Percentiles rank a stretch among this genome's conserved stretches.
Evolutionary conservation across 2,329 filamentous ascomycete genomes (phyloP).

Genomic region (Beauveria asiatica): DNA sequence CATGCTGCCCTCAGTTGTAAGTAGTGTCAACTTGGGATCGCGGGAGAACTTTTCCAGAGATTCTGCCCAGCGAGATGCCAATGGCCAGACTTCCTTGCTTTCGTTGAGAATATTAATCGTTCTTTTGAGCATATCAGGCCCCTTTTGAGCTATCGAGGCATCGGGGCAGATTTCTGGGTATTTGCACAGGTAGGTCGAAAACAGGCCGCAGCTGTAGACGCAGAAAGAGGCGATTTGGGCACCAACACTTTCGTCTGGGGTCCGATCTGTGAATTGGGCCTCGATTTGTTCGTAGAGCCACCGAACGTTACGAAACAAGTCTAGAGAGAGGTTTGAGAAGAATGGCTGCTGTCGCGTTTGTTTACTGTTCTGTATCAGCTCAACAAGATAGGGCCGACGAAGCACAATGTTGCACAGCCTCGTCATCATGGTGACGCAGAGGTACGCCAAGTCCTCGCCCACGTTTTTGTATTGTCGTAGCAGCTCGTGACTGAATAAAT

Average conservation of each 20-base stretch:
- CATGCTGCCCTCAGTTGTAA: conserved; percentile 39
- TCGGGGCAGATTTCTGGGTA: conserved; percentile 40
- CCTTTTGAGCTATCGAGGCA: conserved; percentile 28
- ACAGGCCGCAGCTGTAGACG: conserved; percentile 46
- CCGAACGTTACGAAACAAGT: conserved; percentile 41
- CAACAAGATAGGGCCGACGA: conserved; percentile 43
- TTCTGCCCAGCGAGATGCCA: conserved; percentile 44
- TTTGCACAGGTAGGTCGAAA: conserved; percentile 43
- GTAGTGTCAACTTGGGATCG: conserved; percentile 31
- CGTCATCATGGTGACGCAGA: conserved; percentile 46
- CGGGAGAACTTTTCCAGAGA: conserved; percentile 38
- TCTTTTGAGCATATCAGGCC: conserved; percentile 37
- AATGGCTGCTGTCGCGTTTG: conserved; percentile 29
- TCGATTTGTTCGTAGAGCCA: conserved; percentile 41
- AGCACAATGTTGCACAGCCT: conserved; percentile 49
- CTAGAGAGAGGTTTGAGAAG: conserved; percentile 35
- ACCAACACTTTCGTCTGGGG: conserved; percentile 39
- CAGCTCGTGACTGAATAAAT: conserved; percentile 36
- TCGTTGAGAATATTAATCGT: conserved; percentile 38
- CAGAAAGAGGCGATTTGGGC: conserved; percentile 48
- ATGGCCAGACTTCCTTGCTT: conserved; percentile 42
- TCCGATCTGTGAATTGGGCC: conserved; percentile 38
- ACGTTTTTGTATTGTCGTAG: conserved; percentile 38
- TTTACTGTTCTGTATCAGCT: conserved; percentile 35
- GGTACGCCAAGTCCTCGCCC: conserved; percentile 44